A percentile compares a stretch with the other conserved stretches of the same genome.
Evolutionary conservation across 2,329 filamentous ascomycete species (phyloP).

Genomic region (Penicillium sclerotigenum): DNA sequence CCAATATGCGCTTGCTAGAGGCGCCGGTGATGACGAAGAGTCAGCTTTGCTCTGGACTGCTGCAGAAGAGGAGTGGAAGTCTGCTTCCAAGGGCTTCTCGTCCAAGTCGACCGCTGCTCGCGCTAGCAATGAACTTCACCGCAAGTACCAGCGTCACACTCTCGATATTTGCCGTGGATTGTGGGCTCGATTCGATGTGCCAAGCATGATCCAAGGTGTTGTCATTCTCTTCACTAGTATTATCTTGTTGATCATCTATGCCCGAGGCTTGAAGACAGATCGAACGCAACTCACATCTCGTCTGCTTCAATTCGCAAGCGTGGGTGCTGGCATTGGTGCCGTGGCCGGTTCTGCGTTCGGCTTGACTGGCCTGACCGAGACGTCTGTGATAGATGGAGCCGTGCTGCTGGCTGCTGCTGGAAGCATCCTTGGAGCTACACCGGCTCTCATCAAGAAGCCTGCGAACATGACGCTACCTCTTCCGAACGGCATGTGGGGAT

Average conservation of each 20-base stretch:
- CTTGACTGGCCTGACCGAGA: slow-evolving; percentile 27
- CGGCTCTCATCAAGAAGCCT: slow-evolving; percentile 41
- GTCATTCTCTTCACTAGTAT: slow-evolving; percentile 66
- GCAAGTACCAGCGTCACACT: slow-evolving; percentile 73
- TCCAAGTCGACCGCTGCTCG: slow-evolving; percentile 39
- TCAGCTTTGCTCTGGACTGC: slow-evolving; percentile 58
- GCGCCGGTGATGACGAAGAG: slow-evolving; percentile 60
- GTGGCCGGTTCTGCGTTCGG: slow-evolving; percentile 26
- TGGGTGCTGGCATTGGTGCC: slow-evolving; percentile 49
- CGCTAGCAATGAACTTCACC: slow-evolving; percentile 57
- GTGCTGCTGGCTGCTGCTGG: slow-evolving; percentile 44
- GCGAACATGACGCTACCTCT: slow-evolving; percentile 51
- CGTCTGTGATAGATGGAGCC: slow-evolving; percentile 32
- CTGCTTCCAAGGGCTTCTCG: slow-evolving; percentile 42
- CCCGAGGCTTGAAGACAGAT: slow-evolving; percentile 55
- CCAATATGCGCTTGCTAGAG: slow-evolving; percentile 72
- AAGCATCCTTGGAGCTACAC: slow-evolving; percentile 44
- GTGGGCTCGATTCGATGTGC: slow-evolving; percentile 89
- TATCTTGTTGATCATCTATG: slow-evolving; percentile 68
- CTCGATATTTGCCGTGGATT: slow-evolving; percentile 74
- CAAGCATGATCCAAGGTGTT: slow-evolving; percentile 80
- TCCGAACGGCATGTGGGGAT: slow-evolving; percentile 82
- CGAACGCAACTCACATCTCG: slow-evolving; percentile 52
- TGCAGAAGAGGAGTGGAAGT: slow-evolving; percentile 56
- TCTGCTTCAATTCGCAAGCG: slow-evolving; percentile 51